These are phyloP conservation scores for Avena insularis DNA, from an alignment of 176 grass and related monocot genomes.

Conservation along the genomic window DNA sequence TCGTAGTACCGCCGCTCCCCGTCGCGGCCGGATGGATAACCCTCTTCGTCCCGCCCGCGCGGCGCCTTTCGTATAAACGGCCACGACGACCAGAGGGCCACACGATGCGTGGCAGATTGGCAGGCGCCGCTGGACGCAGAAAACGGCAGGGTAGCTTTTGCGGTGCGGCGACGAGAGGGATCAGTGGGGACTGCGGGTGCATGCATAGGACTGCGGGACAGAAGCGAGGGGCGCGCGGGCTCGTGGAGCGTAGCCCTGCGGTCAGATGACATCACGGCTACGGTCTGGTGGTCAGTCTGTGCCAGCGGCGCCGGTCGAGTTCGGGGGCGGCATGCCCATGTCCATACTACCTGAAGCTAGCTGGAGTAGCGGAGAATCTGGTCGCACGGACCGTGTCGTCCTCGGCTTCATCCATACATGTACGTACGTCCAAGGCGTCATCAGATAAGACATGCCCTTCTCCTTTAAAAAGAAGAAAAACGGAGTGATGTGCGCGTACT, in stretches of 20 bases:
- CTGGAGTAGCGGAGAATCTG: background rate
- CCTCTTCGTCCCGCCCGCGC: background rate
- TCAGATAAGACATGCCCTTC: no score
- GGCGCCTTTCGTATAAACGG: constrained; percentile 9
- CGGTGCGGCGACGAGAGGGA: background rate
- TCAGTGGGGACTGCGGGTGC: no score
- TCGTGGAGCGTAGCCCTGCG: background rate
- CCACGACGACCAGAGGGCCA: background rate
- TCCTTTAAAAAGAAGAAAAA: no score
- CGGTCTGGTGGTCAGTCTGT: background rate
- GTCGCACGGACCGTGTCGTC: background rate
- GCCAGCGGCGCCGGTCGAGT: constrained; percentile 8
- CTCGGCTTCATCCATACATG: no score
- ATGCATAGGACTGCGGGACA: background rate
- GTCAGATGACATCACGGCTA: constrained; percentile 43
- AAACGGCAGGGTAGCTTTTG: constrained; percentile 15
- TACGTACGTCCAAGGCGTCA: no score
- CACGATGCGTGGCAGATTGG: constrained; percentile 10
- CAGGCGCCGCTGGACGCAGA: constrained; percentile 46
- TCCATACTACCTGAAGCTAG: background rate
- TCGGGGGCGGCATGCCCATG: background rate
- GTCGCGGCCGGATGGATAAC: background rate
- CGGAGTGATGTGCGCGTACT: no score
- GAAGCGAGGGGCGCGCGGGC: background rate
- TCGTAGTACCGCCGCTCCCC: background rate